phyloP scores from a whole-genome alignment of 495 filamentous ascomycete species.

The Daldinia childiae region DNA sequence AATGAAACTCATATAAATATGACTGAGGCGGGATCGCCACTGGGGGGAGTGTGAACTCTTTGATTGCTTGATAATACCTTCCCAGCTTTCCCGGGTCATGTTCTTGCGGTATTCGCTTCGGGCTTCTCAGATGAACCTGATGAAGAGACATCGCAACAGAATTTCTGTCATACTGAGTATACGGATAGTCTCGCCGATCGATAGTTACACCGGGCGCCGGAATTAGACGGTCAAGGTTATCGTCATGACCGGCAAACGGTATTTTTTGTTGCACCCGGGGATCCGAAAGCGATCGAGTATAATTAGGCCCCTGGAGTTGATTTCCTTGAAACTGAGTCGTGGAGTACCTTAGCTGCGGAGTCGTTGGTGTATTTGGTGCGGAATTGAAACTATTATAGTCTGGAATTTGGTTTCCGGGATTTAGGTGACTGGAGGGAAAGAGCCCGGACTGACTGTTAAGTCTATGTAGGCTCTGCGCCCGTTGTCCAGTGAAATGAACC shows the following conservation, averaged over 20 bases:
- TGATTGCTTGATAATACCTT: slow-evolving; percentile 60
- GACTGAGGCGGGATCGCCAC: slow-evolving; percentile 43
- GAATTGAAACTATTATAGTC: not conserved
- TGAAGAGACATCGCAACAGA: slow-evolving; percentile 63
- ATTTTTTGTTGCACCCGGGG: not conserved
- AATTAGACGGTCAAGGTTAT: slow-evolving; percentile 42
- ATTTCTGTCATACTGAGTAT: slow-evolving; percentile 53
- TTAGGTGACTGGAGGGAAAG: not conserved
- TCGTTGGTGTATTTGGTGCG: not conserved
- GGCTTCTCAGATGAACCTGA: slow-evolving; percentile 66
- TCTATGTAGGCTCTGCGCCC: slow-evolving; percentile 5
- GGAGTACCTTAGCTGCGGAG: not conserved
- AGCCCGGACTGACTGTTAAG: not conserved
- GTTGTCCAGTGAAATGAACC: not conserved
- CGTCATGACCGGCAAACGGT: not conserved
- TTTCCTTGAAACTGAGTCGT: not conserved
- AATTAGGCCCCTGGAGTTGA: not conserved
- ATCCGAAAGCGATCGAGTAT: not conserved
- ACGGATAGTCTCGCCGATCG: slow-evolving; percentile 47
- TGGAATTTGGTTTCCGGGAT: not conserved
- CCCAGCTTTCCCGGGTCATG: slow-evolving; percentile 36
- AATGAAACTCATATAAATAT: slow-evolving; percentile 49
- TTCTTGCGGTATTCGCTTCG: slow-evolving; percentile 53
- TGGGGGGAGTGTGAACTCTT: slow-evolving; percentile 55
- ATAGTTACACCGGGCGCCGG: slow-evolving; percentile 44